phyloP scores from a whole-genome alignment of 2,329 filamentous ascomycete species.

The Colletotrichum filicis region DNA sequence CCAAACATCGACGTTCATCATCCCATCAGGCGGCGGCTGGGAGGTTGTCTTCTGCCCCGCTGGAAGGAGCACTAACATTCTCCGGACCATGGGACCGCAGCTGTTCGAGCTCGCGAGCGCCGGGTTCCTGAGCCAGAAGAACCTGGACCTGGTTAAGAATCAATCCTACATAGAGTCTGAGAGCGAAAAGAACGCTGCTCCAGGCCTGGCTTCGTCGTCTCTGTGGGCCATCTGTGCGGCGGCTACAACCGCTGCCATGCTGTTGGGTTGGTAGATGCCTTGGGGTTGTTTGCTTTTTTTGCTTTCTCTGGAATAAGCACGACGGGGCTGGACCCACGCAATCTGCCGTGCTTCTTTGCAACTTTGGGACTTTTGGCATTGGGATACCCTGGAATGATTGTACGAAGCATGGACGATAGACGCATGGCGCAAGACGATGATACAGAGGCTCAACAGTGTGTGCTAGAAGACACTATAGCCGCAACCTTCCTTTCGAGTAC shows the following conservation, averaged over 20 bases:
- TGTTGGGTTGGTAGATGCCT: slow-evolving; percentile 9
- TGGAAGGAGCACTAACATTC: slow-evolving; percentile 69
- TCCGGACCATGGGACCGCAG: slow-evolving; percentile 61
- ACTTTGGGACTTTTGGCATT: slow-evolving; percentile 21
- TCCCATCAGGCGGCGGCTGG: slow-evolving; percentile 78
- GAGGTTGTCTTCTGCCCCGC: slow-evolving; percentile 81
- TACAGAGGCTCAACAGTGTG: slow-evolving; percentile 7
- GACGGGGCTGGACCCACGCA: slow-evolving; percentile 34
- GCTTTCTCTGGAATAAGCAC: background rate
- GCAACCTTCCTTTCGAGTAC: slow-evolving; percentile 5
- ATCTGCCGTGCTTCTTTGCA: slow-evolving; percentile 11
- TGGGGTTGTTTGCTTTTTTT: background rate
- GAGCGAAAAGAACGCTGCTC: slow-evolving; percentile 32
- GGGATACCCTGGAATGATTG: slow-evolving; percentile 35
- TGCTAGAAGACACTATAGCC: background rate
- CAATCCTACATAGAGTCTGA: slow-evolving; percentile 36
- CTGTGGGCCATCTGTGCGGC: slow-evolving; percentile 12
- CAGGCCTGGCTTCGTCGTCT: background rate
- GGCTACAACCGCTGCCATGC: background rate
- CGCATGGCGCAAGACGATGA: slow-evolving; percentile 38
- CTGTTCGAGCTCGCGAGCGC: slow-evolving; percentile 58
- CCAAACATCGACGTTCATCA: slow-evolving; percentile 68
- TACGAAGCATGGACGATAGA: slow-evolving; percentile 15
- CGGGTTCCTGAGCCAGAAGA: slow-evolving; percentile 49
- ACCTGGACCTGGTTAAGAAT: slow-evolving; percentile 34